These are phyloP conservation scores for Bondarzewia mesenterica DNA, from an alignment of 1,284 basidiomycete genomes.

Conservation along the genomic window DNA sequence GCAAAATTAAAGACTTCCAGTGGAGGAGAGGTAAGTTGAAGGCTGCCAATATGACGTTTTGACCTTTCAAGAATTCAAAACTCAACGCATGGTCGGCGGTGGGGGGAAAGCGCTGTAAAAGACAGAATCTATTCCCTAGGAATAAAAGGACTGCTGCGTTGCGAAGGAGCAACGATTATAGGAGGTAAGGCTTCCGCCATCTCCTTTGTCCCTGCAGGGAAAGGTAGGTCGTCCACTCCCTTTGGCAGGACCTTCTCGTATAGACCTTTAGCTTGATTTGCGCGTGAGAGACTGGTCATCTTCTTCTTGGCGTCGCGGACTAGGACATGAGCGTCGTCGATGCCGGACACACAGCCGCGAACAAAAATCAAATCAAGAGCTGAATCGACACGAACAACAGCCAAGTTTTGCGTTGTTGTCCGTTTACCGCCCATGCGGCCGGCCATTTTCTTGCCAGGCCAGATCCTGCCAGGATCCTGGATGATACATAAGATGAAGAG, in stretches of 20 bases:
- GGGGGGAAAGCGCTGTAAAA: slow-evolving; percentile 1
- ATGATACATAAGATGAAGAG: slow-evolving; percentile 3
- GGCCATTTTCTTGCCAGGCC: slow-evolving; percentile 98
- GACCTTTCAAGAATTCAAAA: background rate
- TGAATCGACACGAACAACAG: slow-evolving; percentile 85
- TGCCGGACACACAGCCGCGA: slow-evolving; percentile 62
- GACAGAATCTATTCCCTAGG: slow-evolving; percentile 50
- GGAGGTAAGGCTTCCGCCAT: slow-evolving; percentile 60
- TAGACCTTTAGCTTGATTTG: slow-evolving; percentile 67
- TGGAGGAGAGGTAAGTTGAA: too few relatives aligned
- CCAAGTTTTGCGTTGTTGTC: slow-evolving; percentile 83
- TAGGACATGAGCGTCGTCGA: slow-evolving; percentile 66
- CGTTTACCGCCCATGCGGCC: slow-evolving; percentile 86
- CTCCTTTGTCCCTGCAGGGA: slow-evolving; percentile 84
- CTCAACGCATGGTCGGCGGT: slow-evolving; percentile 4
- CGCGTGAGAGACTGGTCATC: slow-evolving; percentile 50
- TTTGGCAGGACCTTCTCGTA: slow-evolving; percentile 79
- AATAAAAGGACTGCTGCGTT: slow-evolving; percentile 67
- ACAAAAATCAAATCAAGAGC: slow-evolving; percentile 85
- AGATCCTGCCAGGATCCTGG: slow-evolving; percentile 89
- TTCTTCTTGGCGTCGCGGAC: slow-evolving; percentile 85
- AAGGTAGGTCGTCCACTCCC: slow-evolving; percentile 79
- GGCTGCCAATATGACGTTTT: background rate
- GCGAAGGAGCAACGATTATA: slow-evolving; percentile 61
- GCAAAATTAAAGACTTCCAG: too few relatives aligned